A percentile compares a stretch with the other conserved stretches of the same genome.
Conservation (phyloP, 768 basidiomycete species). For the Termitomyces sp. region DNA sequence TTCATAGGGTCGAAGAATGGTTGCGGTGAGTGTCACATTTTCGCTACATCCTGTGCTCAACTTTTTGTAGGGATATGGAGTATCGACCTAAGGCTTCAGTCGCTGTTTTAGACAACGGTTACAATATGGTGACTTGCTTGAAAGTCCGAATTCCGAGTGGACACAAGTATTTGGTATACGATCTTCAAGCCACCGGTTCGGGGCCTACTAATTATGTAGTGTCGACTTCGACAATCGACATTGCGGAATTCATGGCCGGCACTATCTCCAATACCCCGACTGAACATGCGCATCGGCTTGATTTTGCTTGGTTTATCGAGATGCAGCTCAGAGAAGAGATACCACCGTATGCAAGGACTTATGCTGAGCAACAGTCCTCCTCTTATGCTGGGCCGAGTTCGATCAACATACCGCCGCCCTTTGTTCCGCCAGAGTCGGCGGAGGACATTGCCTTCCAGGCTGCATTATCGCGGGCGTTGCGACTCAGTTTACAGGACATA, state of each 20-base stretch:
- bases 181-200: conserved; percentile 1
- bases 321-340: neutral
- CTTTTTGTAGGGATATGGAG: conserved; percentile 1
- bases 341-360: neutral
- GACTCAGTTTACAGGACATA: neutral
- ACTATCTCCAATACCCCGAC: neutral
- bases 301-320: neutral
- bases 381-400: neutral
- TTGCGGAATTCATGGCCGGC: neutral
- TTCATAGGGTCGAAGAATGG: neutral
- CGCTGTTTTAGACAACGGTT: conserved; percentile 5
- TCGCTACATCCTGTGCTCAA: neutral
- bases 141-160: neutral
- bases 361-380: neutral
- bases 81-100: neutral
- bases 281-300: neutral
- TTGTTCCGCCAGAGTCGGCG: neutral
- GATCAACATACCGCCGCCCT: neutral
- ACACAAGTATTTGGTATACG: conserved; percentile 1
- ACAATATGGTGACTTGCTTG: conserved; percentile 1
- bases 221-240: neutral
- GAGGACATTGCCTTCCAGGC: neutral
- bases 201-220: neutral
- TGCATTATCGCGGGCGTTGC: neutral
- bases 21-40: neutral